Evolutionary conservation across 768 basidiomycete genomes (phyloP), one percentile per base, ranked within the genome.

Genomic region (Mycena floridula): DNA sequence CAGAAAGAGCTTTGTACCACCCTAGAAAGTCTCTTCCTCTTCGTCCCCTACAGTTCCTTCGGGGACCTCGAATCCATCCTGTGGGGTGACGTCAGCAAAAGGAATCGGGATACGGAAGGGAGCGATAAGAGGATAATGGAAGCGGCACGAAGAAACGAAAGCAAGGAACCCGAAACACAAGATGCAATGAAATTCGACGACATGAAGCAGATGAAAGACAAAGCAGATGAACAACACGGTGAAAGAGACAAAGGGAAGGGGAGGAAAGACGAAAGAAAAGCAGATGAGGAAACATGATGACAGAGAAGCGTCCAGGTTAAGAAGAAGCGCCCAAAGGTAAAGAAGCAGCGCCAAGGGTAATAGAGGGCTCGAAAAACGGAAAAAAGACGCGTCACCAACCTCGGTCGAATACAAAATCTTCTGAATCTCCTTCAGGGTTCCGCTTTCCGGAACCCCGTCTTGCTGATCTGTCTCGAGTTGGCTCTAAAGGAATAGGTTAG

Each of bases 21-120:
- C n/a, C n/a, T 38, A 48, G 41, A 48, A 48, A 11, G 47, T 48
- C 22, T 48, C 46, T 42, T 47, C 38, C 22, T 39, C 46, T 18
- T 46, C 46, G 21, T 48, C 47, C 92, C 89, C 52, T 25, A 56
- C 71, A 25, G 55, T 63, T 37, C 49, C 72, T 7, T 90, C 89
- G 3, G 92, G 91, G 11, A 93, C 89, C 58, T 94, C 93, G 54
- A 94, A 94, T 43, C 92, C 93, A 11, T 94, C 92, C 92, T 95
- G 64, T n/a, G n/a, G n/a, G n/a, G n/a, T n/a, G n/a, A n/a, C n/a
- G 5, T 8, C 26, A 22, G 28, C 43, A 15, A 15, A 22, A 25
- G 32, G 22, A 40, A 22, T 24, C 7, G n/a, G n/a, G n/a, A n/a
- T n/a, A n/a, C n/a, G n/a, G n/a, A n/a, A 12, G 24, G 36, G 18